Percentiles rank a stretch among this genome's conserved stretches.
phyloP scores from a whole-genome alignment of 176 grass and related monocot genomes.

The Hordeum marinum region DNA sequence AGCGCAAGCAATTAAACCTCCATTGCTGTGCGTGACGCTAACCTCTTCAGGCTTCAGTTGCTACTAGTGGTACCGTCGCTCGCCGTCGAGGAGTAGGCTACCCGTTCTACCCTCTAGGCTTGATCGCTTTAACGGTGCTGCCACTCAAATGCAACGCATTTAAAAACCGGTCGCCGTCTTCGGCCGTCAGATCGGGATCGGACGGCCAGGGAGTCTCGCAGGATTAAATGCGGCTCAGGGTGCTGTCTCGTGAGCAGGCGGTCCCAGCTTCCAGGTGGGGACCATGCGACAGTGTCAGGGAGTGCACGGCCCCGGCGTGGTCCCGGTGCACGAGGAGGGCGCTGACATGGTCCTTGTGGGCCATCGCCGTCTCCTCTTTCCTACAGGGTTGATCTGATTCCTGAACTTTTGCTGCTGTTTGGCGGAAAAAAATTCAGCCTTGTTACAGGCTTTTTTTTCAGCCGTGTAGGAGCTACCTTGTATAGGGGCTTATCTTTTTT shows the following conservation, averaged over 20 bases:
- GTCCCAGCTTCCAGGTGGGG: constrained; percentile 1
- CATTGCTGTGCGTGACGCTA: constrained; percentile 24
- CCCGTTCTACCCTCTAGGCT: neutral
- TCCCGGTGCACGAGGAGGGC: neutral
- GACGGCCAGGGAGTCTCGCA: neutral
- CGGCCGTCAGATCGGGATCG: neutral
- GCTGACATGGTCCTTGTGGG: constrained; percentile 24
- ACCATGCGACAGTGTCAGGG: constrained; percentile 17
- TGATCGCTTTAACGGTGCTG: neutral
- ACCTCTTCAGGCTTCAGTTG: constrained; percentile 10
- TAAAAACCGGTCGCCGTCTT: constrained; percentile 23
- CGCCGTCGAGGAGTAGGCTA: neutral
- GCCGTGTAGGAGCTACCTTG: neutral
- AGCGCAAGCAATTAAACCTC: constrained; percentile 29
- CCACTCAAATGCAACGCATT: neutral
- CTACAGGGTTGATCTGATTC: constrained; percentile 39
- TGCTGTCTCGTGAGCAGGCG: constrained; percentile 24
- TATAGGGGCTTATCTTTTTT: neutral
- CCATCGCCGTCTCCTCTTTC: neutral
- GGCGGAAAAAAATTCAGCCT: neutral
- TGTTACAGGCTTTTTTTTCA: constrained; percentile 25
- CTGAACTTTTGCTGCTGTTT: constrained; percentile 1
- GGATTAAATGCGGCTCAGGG: constrained; percentile 25
- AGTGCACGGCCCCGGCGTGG: neutral
- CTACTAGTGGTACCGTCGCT: constrained; percentile 13